A percentile compares a stretch with the other conserved stretches of the same genome.
These are phyloP conservation scores for Lachnellula willkommii DNA, from an alignment of 2,329 filamentous ascomycete genomes.

Conservation along the genomic window DNA sequence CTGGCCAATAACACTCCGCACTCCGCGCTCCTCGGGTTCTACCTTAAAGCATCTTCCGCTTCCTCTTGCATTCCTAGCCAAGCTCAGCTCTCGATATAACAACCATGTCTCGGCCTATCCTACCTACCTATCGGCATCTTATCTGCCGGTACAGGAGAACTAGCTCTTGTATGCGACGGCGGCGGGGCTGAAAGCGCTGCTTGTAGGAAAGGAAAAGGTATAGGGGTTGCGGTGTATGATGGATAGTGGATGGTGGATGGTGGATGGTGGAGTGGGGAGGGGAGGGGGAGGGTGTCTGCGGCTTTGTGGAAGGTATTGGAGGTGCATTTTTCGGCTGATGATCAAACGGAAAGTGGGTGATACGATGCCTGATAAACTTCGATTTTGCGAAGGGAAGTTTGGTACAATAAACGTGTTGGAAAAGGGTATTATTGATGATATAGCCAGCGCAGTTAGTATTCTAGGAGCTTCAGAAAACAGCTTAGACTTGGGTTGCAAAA, in stretches of 20 bases:
- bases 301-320: slow-evolving; percentile 3
- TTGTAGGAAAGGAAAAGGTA: slow-evolving; percentile 2
- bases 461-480: no score
- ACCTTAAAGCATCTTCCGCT: not conserved
- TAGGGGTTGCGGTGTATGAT: slow-evolving; percentile 13
- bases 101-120: slow-evolving; percentile 14
- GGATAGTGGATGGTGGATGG: slow-evolving; percentile 6
- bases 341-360: no score
- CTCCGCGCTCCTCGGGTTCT: not conserved
- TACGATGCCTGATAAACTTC: no score
- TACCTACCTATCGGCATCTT: slow-evolving; percentile 20
- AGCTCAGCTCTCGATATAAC: slow-evolving; percentile 18
- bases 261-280: slow-evolving; percentile 1
- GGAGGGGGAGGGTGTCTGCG: slow-evolving; percentile 1
- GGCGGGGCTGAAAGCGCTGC: not conserved
- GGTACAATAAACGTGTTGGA: no score
- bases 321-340: not conserved
- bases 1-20: slow-evolving; percentile 10
- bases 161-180: slow-evolving; percentile 18
- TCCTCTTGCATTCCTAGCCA: no score
- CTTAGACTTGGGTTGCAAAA: no score
- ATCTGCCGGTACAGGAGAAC: slow-evolving; percentile 21
- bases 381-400: no score
- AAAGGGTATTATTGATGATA: no score
- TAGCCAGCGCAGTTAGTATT: no score